Conservation (phyloP, 2,329 filamentous ascomycete genomes). For the Alternaria viburni region DNA sequence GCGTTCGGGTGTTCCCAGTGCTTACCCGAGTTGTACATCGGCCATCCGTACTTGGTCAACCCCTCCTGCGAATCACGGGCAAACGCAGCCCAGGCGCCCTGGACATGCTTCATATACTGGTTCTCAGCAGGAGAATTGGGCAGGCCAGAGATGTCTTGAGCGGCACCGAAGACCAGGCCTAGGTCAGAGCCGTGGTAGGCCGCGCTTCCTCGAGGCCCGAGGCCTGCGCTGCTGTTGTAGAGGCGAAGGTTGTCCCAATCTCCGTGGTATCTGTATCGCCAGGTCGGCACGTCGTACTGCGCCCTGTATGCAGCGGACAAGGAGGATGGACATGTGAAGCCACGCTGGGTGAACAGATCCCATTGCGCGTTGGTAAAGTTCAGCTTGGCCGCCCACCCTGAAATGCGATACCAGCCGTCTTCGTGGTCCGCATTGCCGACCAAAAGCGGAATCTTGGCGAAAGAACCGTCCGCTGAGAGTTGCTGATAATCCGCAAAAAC, state of each 20-base stretch:
- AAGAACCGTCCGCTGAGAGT: constrained; percentile 26
- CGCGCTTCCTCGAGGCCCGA: constrained; percentile 36
- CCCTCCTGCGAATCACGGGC: constrained; percentile 38
- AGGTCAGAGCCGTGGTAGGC: constrained; percentile 49
- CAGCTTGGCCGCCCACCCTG: constrained; percentile 27
- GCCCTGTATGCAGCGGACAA: constrained; percentile 26
- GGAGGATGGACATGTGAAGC: constrained; percentile 34
- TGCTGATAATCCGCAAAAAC: constrained; percentile 39
- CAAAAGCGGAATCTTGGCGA: constrained; percentile 33
- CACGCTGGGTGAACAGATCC: constrained; percentile 29
- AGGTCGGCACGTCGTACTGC: constrained; percentile 40
- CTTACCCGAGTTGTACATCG: constrained; percentile 25
- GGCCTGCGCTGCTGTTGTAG: constrained; percentile 34
- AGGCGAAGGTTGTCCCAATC: constrained; percentile 45
- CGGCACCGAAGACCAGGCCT: constrained; percentile 44
- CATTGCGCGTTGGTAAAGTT: constrained; percentile 32
- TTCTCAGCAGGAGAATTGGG: constrained; percentile 32
- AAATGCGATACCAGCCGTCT: constrained; percentile 37
- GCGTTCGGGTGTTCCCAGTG: neutral
- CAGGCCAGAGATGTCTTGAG: constrained; percentile 31
- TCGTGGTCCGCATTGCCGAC: constrained; percentile 34
- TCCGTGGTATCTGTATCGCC: constrained; percentile 47
- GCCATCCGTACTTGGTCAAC: constrained; percentile 44
- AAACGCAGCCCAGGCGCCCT: constrained; percentile 45
- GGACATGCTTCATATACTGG: constrained; percentile 32